Evolutionary conservation across 345 rosid genomes (phyloP), one percentile per base, ranked within the genome.

Genomic region (Syzygium aromaticum): DNA sequence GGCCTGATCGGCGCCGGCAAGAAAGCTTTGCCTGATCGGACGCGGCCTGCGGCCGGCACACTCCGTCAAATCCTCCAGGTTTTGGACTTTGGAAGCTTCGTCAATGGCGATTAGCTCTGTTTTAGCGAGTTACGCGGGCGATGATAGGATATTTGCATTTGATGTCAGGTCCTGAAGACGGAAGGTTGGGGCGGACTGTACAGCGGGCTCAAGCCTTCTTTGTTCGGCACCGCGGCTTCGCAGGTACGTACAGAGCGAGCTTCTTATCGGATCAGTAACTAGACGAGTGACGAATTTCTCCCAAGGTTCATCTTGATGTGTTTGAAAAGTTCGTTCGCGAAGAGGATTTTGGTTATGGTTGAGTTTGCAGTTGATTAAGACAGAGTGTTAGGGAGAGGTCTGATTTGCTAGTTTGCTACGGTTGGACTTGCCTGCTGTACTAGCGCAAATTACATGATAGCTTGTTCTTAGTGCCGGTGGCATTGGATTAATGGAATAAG

Each of bases 161-260:
- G n/a, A 73, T 52, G 27, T 83, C 86, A 92, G 94, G 93, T 94
- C 46, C 86, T 92, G 15, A 88, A 87, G 86, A 90, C 86, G 43
- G 94, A 94, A 91, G 95, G 97, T 56, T 93, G 91, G 93, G 95
- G 97, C 57, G 95, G 95, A 85, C 95, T 94, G 59, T 94, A 93
- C 87, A 93, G 95, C 52, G 97, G 95, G 78, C 97, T 93, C 51
- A 94, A 88, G 91, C 97, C 97, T 87, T 94, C 97, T 85, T 92
- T 94, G 23, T 54, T 94, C n/a, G 97, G 95, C 56, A 94, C 97
- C 53, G 95, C 94, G 77, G 94, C 97, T 90, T 93, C 97, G 30
- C 91, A 88, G 94, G 95, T 94, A 80, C 23, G 95, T 94, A 80
- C 23, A 11, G 30, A 28, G 40, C 54, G 57, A 52, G 86, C 82